phyloP scores from a whole-genome alignment of 345 rosid species.

The Populus deltoides region DNA sequence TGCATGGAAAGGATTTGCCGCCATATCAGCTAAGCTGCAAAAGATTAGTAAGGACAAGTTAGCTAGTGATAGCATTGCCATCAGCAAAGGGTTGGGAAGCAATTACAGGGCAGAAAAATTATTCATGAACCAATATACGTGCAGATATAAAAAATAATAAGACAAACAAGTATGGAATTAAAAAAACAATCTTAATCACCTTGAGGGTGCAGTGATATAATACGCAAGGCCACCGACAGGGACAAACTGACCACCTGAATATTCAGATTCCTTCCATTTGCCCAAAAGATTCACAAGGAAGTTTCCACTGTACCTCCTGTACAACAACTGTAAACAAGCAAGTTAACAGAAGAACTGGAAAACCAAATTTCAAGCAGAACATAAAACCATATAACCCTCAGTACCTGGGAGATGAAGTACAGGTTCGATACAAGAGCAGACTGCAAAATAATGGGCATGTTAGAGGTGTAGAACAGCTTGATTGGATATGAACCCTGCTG shows the following conservation, averaged over 20 bases:
- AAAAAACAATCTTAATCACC: slow-evolving; percentile 32
- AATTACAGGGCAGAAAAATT: background rate
- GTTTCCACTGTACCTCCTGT: slow-evolving; percentile 76
- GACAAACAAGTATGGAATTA: background rate
- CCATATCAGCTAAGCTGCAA: slow-evolving; percentile 85
- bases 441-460: slow-evolving; percentile 88
- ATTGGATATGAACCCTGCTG: slow-evolving; percentile 91
- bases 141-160: background rate
- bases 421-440: slow-evolving; percentile 81
- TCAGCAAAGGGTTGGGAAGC: background rate
- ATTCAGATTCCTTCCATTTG: slow-evolving; percentile 84
- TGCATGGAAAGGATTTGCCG: slow-evolving; percentile 91
- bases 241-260: slow-evolving; percentile 63
- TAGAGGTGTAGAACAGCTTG: slow-evolving; percentile 84
- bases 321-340: slow-evolving; percentile 50
- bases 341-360: background rate
- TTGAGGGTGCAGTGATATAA: slow-evolving; percentile 79
- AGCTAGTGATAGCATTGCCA: background rate
- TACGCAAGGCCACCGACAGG: slow-evolving; percentile 86
- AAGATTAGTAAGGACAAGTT: background rate
- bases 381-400: background rate
- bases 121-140: background rate
- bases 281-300: slow-evolving; percentile 81
- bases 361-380: background rate
- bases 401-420: slow-evolving; percentile 86